These are phyloP conservation scores for Didymella exigua DNA, from an alignment of 2,329 filamentous ascomycete species.

Conservation along the genomic window DNA sequence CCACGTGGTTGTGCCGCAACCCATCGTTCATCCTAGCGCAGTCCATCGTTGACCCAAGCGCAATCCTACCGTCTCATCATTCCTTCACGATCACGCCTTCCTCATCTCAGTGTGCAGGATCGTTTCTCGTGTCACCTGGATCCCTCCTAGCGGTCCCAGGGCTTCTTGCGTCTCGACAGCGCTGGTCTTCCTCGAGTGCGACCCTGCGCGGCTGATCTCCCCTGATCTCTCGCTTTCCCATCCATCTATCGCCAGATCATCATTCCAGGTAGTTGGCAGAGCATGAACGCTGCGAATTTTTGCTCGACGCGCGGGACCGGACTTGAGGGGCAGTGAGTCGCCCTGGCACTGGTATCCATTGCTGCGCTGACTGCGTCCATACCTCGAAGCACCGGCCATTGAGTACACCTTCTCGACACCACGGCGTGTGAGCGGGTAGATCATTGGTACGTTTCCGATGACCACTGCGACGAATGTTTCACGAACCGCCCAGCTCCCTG, in stretches of 20 bases:
- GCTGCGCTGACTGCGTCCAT: not conserved
- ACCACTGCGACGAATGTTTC: conserved; percentile 55
- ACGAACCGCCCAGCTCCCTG: conserved; percentile 51
- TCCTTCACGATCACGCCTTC: not conserved
- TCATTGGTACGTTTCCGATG: conserved; percentile 52
- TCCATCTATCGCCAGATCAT: conserved; percentile 7
- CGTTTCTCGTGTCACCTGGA: conserved; percentile 11
- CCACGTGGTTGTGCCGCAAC: not conserved
- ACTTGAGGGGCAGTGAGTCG: conserved; percentile 17
- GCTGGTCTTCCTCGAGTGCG: not conserved
- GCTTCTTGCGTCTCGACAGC: not conserved
- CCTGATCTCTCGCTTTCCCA: conserved; percentile 9
- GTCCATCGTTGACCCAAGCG: not conserved
- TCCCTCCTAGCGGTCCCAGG: not conserved
- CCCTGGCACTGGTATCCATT: conserved; percentile 1
- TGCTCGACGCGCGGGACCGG: not conserved
- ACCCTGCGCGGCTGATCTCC: not conserved
- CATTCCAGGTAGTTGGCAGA: conserved; percentile 11
- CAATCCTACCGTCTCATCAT: not conserved
- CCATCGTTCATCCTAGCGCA: not conserved
- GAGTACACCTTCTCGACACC: conserved; percentile 16
- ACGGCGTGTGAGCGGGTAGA: conserved; percentile 40
- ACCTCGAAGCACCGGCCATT: conserved; percentile 3
- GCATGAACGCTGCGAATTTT: conserved; percentile 7
- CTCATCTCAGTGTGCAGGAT: conserved; percentile 1